Evolutionary conservation across 176 grass and related monocot genomes (phyloP).

Genomic region (Ampelocalamus luodianensis): DNA sequence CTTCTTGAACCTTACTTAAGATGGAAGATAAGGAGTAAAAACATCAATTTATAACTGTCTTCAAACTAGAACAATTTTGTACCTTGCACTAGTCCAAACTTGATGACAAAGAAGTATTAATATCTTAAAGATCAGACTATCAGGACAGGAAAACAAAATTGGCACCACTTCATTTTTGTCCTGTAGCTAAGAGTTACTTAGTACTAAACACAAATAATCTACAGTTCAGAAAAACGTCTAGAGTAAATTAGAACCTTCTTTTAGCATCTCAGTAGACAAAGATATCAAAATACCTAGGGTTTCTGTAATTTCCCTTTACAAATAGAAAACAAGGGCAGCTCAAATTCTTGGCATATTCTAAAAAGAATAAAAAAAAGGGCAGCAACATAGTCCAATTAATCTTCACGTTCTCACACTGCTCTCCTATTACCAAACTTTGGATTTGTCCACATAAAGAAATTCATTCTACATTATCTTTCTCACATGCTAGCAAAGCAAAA

Average conservation of each 20-base stretch:
- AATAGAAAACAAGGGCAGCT: not conserved
- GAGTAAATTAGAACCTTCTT: conserved; percentile 17
- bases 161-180: not conserved
- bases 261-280: conserved; percentile 21
- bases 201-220: not conserved
- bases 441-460: not conserved
- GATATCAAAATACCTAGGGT: not conserved
- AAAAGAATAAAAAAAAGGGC: not conserved
- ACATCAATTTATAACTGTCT: not conserved
- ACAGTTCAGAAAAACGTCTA: not conserved
- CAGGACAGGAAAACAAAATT: not conserved
- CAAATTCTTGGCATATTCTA: conserved; percentile 23
- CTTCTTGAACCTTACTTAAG: too few species aligned
- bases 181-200: conserved; percentile 26
- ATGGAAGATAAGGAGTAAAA: not conserved
- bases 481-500: not conserved
- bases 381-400: conserved; percentile 7
- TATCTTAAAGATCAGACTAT: not conserved
- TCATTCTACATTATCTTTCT: conserved; percentile 4
- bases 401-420: not conserved
- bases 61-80: conserved; percentile 14
- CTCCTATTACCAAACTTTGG: not conserved
- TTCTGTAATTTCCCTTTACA: not conserved
- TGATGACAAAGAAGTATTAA: not conserved
- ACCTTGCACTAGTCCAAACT: not conserved